Evolutionary conservation across 2,329 filamentous ascomycete genomes (phyloP).

Genomic region (Neoarthrinium moseri): DNA sequence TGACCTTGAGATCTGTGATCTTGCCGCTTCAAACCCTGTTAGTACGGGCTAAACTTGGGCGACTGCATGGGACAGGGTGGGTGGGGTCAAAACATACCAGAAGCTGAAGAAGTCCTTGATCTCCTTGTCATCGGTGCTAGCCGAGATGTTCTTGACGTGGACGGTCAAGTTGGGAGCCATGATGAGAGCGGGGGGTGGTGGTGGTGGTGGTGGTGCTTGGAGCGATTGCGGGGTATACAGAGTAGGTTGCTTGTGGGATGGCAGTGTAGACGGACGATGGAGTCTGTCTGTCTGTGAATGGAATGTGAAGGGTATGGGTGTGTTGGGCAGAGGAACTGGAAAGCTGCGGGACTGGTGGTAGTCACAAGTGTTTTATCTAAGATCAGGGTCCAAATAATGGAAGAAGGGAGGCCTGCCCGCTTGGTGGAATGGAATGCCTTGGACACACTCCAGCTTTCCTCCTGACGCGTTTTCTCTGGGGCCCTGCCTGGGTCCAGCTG

Average conservation of each 20-base stretch:
- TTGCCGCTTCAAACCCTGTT: slow-evolving; percentile 68
- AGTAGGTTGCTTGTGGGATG: not conserved
- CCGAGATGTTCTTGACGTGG: slow-evolving; percentile 85
- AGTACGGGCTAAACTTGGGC: slow-evolving; percentile 1
- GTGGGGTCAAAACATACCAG: slow-evolving; percentile 57
- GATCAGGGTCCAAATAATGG: not conserved
- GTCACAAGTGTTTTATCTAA: not conserved
- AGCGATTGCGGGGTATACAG: not conserved
- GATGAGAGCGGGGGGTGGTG: slow-evolving; percentile 1
- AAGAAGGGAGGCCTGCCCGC: not conserved
- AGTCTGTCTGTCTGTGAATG: not conserved
- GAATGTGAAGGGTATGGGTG: no score
- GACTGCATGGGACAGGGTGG: not conserved
- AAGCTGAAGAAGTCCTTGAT: slow-evolving; percentile 98
- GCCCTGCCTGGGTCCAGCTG: no score
- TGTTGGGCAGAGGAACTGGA: not conserved
- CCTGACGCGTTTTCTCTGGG: not conserved
- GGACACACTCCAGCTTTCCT: not conserved
- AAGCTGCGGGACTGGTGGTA: not conserved
- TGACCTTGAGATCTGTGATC: slow-evolving; percentile 80
- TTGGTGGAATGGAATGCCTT: not conserved
- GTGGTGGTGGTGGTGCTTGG: not conserved
- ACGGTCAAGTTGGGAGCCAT: slow-evolving; percentile 67
- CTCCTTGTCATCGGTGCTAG: slow-evolving; percentile 82
- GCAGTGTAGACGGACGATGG: not conserved